These are phyloP conservation scores for Pogostemon cablin DNA, from an alignment of 257 asterid genomes.

Conservation along the genomic window DNA sequence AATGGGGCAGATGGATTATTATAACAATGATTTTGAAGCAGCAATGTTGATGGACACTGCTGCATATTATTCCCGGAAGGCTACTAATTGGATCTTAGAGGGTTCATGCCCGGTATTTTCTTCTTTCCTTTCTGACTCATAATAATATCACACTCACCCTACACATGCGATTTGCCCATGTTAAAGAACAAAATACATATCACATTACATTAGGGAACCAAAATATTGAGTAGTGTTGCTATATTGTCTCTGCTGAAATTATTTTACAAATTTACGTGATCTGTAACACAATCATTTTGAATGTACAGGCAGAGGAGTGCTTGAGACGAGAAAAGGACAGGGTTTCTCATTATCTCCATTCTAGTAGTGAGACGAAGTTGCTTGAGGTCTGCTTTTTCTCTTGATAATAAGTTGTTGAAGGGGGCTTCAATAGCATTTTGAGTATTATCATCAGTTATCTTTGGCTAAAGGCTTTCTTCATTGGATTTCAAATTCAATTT, in stretches of 20 bases:
- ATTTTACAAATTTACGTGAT: background rate
- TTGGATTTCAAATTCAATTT: constrained; percentile 1
- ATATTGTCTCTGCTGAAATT: constrained; percentile 10
- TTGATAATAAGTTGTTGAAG: constrained; percentile 30
- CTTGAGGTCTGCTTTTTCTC: constrained; percentile 57
- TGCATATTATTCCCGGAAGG: constrained; percentile 66
- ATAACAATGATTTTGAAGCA: constrained; percentile 61
- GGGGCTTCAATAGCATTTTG: background rate
- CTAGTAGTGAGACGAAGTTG: constrained; percentile 56
- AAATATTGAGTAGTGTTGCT: constrained; percentile 18
- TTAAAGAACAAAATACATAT: background rate
- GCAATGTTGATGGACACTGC: constrained; percentile 56
- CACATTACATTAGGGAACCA: constrained; percentile 9
- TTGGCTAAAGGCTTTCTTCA: background rate
- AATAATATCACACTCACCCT: background rate
- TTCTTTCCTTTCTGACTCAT: background rate
- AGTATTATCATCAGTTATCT: constrained; percentile 1
- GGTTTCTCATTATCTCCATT: constrained; percentile 61
- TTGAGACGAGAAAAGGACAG: constrained; percentile 59
- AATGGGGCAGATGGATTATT: constrained; percentile 63
- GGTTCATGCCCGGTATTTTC: constrained; percentile 59
- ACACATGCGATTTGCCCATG: background rate
- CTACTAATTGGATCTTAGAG: constrained; percentile 64
- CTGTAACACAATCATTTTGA: constrained; percentile 21
- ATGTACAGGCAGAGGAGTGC: constrained; percentile 62